phyloP scores from a whole-genome alignment of 306 rosid species.

The Aeschynomene evenia region DNA sequence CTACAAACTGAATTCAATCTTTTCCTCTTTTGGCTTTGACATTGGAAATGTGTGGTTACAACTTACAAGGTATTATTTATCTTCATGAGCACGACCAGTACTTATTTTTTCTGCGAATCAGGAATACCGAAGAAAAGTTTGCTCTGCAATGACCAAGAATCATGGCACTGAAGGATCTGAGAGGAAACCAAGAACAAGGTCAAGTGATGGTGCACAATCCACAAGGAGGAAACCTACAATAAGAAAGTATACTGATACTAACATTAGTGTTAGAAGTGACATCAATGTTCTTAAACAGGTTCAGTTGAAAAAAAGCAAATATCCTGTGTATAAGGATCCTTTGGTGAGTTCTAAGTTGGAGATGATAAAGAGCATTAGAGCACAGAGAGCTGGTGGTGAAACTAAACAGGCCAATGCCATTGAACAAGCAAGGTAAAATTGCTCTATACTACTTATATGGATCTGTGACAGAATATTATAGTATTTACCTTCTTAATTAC shows the following conservation, averaged over 20 bases:
- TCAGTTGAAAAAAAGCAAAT: slow-evolving; percentile 46
- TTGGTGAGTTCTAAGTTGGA: slow-evolving; percentile 77
- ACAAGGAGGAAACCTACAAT: slow-evolving; percentile 45
- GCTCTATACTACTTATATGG: background rate
- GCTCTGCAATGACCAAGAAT: slow-evolving; percentile 66
- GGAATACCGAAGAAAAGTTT: slow-evolving; percentile 77
- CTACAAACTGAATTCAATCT: background rate
- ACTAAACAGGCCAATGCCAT: slow-evolving; percentile 63
- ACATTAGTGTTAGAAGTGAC: slow-evolving; percentile 30
- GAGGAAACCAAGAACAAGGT: slow-evolving; percentile 62
- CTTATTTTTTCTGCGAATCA: slow-evolving; percentile 34
- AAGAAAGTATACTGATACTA: slow-evolving; percentile 35
- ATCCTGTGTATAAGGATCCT: slow-evolving; percentile 83
- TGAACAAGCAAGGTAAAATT: slow-evolving; percentile 77
- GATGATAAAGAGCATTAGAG: slow-evolving; percentile 86
- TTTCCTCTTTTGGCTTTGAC: background rate
- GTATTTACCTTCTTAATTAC: background rate
- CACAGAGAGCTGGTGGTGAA: slow-evolving; percentile 69
- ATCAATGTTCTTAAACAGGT: slow-evolving; percentile 29
- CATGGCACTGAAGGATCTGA: slow-evolving; percentile 52
- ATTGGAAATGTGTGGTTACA: background rate
- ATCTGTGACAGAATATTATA: background rate
- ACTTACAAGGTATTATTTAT: background rate
- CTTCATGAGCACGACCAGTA: background rate
- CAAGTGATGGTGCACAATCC: slow-evolving; percentile 39